Conservation (phyloP, 805 yeast genomes). For the Candida khao-thaluensis region DNA sequence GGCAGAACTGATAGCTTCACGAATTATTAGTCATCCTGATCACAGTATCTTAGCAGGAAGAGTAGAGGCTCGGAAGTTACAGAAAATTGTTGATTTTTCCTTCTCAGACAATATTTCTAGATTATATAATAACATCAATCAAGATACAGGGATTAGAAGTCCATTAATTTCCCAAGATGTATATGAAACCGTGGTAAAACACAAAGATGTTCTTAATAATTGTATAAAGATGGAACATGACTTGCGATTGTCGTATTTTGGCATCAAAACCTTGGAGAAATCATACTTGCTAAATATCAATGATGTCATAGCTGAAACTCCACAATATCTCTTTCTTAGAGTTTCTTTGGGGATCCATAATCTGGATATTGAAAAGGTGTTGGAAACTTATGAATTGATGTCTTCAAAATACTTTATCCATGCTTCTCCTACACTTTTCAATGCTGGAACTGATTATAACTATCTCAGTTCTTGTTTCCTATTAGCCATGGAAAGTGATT, state of each 20-base stretch:
- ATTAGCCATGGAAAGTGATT: constrained; percentile 88
- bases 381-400: constrained; percentile 87
- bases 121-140: constrained; percentile 17
- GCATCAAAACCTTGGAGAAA: constrained; percentile 87
- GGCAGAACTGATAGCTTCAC: constrained; percentile 35
- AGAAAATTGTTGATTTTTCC: constrained; percentile 15
- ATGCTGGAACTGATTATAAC: constrained; percentile 85
- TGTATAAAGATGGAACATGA: constrained; percentile 49
- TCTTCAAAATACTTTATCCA: constrained; percentile 85
- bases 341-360: constrained; percentile 92
- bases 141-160: constrained; percentile 32
- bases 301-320: constrained; percentile 75
- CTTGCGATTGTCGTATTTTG: constrained; percentile 76
- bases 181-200: constrained; percentile 57
- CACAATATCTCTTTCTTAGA: constrained; percentile 87
- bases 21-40: constrained; percentile 35
- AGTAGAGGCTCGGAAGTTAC: constrained; percentile 31
- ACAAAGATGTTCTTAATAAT: constrained; percentile 66
- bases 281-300: constrained; percentile 68
- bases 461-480: constrained; percentile 91
- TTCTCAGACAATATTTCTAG: constrained; percentile 27
- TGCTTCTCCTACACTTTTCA: constrained; percentile 93
- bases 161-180: constrained; percentile 65
- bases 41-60: constrained; percentile 38
- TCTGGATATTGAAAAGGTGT: constrained; percentile 56